These are phyloP conservation scores for Kluyveromyces sp. DNA, from an alignment of 1,139 yeast genomes.

Conservation along the genomic window DNA sequence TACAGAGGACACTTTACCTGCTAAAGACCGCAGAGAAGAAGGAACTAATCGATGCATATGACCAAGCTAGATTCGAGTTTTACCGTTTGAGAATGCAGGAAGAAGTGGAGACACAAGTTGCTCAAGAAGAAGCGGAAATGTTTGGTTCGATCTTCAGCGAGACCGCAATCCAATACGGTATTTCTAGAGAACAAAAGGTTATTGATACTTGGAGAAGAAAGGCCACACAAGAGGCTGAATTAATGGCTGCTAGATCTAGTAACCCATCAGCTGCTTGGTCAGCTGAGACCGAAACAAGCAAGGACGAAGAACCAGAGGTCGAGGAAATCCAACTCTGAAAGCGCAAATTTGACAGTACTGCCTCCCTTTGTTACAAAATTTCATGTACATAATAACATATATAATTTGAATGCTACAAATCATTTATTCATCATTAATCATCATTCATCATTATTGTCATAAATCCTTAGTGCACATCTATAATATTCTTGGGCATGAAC, in stretches of 20 bases:
- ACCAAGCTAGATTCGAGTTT: constrained; percentile 79
- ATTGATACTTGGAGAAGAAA: constrained; percentile 67
- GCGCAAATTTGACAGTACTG: not conserved
- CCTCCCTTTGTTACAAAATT: not conserved
- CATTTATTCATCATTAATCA: too few species aligned
- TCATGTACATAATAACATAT: not conserved
- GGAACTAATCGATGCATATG: constrained; percentile 62
- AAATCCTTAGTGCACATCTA: not conserved
- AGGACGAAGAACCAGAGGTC: constrained; percentile 2
- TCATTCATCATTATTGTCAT: not conserved
- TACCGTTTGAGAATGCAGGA: constrained; percentile 79
- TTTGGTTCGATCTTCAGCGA: constrained; percentile 68
- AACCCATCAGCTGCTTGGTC: constrained; percentile 34
- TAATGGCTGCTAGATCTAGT: constrained; percentile 38
- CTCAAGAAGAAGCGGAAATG: constrained; percentile 80
- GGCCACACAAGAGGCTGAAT: constrained; percentile 54
- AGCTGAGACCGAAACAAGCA: constrained; percentile 13
- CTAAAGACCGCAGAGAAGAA: constrained; percentile 36
- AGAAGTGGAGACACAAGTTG: constrained; percentile 66
- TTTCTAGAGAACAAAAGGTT: constrained; percentile 60
- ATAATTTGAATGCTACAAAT: not conserved
- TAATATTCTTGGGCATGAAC: not conserved
- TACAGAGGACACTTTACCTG: constrained; percentile 79
- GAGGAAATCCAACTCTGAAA: constrained; percentile 9
- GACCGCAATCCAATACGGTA: constrained; percentile 57